Conservation (phyloP, 139 green algal genomes). For the Coelastrella sp. region DNA sequence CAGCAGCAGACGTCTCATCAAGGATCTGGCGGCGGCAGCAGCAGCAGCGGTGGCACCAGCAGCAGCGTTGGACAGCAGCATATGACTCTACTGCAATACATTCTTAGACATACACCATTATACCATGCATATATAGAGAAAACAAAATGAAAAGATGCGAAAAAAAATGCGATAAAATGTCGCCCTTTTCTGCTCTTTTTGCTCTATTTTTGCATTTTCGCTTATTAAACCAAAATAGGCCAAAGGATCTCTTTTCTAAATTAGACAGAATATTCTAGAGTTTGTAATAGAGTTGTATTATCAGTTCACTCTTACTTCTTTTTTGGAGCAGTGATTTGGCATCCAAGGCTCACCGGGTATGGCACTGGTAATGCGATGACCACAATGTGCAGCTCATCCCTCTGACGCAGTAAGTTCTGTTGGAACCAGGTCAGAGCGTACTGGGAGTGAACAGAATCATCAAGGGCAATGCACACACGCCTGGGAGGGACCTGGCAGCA, state of each 20-base stretch:
- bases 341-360: conserved; percentile 56
- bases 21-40: conserved; percentile 53
- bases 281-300: too few relatives aligned
- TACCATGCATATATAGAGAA: background rate
- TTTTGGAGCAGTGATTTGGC: too few relatives aligned
- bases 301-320: too few relatives aligned
- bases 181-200: too few relatives aligned
- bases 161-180: too few relatives aligned
- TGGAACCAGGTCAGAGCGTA: conserved; percentile 60
- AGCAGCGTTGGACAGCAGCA: conserved; percentile 19
- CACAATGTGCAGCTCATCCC: conserved; percentile 69
- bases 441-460: conserved; percentile 54
- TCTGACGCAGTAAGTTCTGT: conserved; percentile 43
- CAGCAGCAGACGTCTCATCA: conserved; percentile 54
- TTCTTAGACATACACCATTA: background rate
- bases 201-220: too few relatives aligned
- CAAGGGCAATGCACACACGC: conserved; percentile 44
- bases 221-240: too few relatives aligned
- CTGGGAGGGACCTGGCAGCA: background rate
- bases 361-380: conserved; percentile 65
- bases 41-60: conserved; percentile 28
- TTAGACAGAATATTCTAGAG: too few relatives aligned
- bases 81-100: background rate
- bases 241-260: too few relatives aligned
- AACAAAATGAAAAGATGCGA: background rate